These are phyloP conservation scores for Paracorniculantispora psalliotae DNA, from an alignment of 2,329 filamentous ascomycete species.

Conservation along the genomic window DNA sequence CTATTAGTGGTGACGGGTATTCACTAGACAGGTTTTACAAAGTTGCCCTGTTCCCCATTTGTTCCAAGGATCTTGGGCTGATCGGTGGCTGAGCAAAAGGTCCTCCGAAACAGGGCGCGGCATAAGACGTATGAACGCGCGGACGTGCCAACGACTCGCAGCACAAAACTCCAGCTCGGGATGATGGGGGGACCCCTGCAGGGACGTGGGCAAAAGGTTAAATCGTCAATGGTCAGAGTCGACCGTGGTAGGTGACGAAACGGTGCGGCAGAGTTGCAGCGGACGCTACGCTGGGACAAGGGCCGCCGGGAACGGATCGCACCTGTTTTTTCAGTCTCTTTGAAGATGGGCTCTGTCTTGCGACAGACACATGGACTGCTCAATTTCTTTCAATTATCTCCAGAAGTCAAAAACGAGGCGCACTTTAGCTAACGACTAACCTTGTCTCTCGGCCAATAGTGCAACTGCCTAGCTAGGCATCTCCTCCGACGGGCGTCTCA, in stretches of 20 bases:
- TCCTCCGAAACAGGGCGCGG: neutral
- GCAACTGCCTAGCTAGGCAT: neutral
- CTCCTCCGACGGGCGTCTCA: neutral
- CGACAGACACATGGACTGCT: too few relatives aligned
- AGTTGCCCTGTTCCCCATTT: neutral
- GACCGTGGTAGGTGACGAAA: neutral
- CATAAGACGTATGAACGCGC: neutral
- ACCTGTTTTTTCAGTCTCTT: too few relatives aligned
- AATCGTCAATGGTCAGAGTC: neutral
- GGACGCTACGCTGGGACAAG: neutral
- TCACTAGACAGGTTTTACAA: too few relatives aligned
- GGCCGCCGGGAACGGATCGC: neutral
- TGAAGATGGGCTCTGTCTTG: too few relatives aligned
- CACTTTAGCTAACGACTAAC: neutral
- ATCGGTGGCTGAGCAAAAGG: constrained; percentile 4
- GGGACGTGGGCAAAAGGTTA: neutral
- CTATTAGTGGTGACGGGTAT: neutral
- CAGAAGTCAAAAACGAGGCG: neutral
- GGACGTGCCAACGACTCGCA: neutral
- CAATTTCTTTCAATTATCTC: too few relatives aligned
- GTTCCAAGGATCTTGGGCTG: constrained; percentile 8
- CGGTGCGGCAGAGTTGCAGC: neutral
- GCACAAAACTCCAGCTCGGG: neutral
- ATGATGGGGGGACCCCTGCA: neutral
- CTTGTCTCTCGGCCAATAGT: neutral